Conservation (phyloP, 2,329 filamentous ascomycete species). For the Trichoderma endophyticum region DNA sequence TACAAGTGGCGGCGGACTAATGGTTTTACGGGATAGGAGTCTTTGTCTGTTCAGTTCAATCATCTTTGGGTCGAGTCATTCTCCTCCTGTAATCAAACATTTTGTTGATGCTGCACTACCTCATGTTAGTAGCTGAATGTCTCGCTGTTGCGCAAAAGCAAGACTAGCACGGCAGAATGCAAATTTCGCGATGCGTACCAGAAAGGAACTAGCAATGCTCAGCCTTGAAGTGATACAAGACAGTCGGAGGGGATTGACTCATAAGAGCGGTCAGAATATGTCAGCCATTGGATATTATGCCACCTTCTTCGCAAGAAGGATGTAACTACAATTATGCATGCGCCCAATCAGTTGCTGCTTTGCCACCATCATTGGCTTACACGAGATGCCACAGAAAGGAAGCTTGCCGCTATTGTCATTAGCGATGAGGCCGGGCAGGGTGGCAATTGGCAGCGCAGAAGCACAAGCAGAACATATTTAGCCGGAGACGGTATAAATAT, state of each 20-base stretch:
- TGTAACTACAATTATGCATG: conserved; percentile 9
- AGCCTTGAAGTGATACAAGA: conserved; percentile 14
- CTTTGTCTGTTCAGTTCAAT: neutral
- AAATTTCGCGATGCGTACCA: conserved; percentile 15
- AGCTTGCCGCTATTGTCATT: neutral
- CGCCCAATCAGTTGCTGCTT: neutral
- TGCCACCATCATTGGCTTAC: neutral
- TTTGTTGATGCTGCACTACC: conserved; percentile 10
- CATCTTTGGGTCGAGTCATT: conserved; percentile 2
- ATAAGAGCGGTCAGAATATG: conserved; percentile 7
- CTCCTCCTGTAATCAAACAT: neutral
- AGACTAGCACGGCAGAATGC: conserved; percentile 14
- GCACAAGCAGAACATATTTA: neutral
- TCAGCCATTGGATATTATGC: neutral
- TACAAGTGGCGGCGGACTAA: neutral
- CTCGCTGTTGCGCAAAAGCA: conserved; percentile 1
- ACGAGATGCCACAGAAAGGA: neutral
- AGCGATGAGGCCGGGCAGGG: neutral
- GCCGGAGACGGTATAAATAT: neutral
- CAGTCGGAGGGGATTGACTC: conserved; percentile 3
- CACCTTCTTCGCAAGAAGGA: neutral
- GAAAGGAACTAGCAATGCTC: conserved; percentile 14
- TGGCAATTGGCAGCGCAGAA: neutral
- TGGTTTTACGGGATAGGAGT: neutral
- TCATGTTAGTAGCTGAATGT: neutral